These are phyloP conservation scores for Erigeron canadensis DNA, from an alignment of 129 eudicot species.

Conservation along the genomic window DNA sequence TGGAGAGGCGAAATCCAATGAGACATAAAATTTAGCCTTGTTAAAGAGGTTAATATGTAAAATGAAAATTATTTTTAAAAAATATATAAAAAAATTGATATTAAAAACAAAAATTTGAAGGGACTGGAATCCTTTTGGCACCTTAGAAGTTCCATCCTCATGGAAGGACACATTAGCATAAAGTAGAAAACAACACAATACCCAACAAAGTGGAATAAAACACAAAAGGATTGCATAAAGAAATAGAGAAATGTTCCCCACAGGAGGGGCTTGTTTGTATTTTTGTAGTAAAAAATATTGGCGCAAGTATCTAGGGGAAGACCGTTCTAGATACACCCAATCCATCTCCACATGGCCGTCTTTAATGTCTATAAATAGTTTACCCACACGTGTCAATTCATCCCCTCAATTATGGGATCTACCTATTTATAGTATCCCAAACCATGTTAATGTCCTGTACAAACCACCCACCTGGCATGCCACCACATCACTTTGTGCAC, in stretches of 20 bases:
- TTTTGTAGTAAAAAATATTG: conserved; percentile 23
- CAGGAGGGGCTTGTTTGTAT: conserved; percentile 25
- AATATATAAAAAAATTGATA: too few relatives aligned
- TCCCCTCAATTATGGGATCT: conserved; percentile 34
- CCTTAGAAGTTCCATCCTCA: too few relatives aligned
- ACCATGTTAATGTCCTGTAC: conserved; percentile 7
- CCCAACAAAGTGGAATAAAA: conserved; percentile 19
- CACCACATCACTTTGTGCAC: conserved; percentile 25
- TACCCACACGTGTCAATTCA: conserved; percentile 33
- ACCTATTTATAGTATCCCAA: conserved; percentile 21
- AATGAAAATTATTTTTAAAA: too few relatives aligned
- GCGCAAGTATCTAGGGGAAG: conserved; percentile 3
- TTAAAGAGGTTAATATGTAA: too few relatives aligned
- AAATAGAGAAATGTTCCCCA: conserved; percentile 23
- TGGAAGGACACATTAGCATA: neutral
- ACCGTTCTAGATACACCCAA: conserved; percentile 8
- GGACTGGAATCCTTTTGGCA: too few relatives aligned
- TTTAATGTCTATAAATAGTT: conserved; percentile 14
- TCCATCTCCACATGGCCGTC: conserved; percentile 6
- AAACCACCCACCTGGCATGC: conserved; percentile 10
- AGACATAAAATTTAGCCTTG: too few relatives aligned
- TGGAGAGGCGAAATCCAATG: too few relatives aligned
- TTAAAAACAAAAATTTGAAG: too few relatives aligned
- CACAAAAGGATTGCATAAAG: conserved; percentile 5
- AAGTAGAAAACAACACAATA: conserved; percentile 17